Evolutionary conservation across 257 asterid genomes (phyloP), one percentile per base, ranked within the genome.

Genomic region (Solanum medicagineum): DNA sequence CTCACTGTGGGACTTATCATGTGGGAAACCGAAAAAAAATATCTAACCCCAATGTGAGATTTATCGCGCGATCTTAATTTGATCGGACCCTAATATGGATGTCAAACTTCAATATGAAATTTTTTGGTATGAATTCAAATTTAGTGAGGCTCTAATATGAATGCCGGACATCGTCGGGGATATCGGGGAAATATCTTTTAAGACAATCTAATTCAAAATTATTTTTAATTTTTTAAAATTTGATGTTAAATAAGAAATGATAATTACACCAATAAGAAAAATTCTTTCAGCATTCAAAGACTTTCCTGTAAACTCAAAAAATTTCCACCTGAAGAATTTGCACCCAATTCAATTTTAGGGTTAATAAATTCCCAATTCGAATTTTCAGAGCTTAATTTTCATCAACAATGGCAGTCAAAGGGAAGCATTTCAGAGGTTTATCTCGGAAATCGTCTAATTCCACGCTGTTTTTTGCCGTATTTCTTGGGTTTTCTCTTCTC

Each of bases 401-500:
- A 66, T 13, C 42, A 51, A 83, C 81, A 85, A 93, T 95, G 98
- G 97, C 95, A 86, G 95, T 87, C 86, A 95, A 95, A 83, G 98
- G 94, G 87, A 89, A 93, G 89, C 90, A 91, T 73, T 85, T 91
- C 70, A 89, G 93, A 60, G 92, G 85, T 17, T 87, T 86, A 88
- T 84, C 90, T 85, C 94, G 95, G 51, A 92, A 89, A 85, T 15
- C 89, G 85, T 83, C 96, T 84, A 88, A 91, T 57, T 32, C 80
- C 17, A 87, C 97, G 29, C 8, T 89, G 87, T 84, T 91, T 36
- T 87, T 92, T 56, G 91, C 91, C 26, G 87, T 90, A 66, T 88
- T 95, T 16, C 83, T 93, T 55, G 83, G 90, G 81, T 83, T 95
- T 84, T 89, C 94, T 0, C 87, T 95, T 86, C 77, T 93, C 87